Base-by-base conservation (phyloP, 805 yeast species). In the Metschnikowia aberdeeniae region DNA sequence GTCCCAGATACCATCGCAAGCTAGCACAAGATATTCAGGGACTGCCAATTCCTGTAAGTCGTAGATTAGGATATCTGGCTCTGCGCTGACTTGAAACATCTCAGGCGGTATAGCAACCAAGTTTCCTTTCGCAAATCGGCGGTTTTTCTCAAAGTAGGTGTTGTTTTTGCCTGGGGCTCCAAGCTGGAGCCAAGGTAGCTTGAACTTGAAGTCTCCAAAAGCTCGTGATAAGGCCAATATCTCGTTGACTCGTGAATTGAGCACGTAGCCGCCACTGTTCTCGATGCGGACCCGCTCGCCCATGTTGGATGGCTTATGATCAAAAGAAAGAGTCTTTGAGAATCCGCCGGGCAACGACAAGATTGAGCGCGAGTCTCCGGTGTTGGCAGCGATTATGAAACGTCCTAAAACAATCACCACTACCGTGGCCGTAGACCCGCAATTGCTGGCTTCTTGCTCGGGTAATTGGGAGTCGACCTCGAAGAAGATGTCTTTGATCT, bases 311-410 rank as follows among this genome's bases (percentile, higher is more conserved):
- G 76, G 76, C 42, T 71, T 72, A 49, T 72, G 76, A 52, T 72
- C 76, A 53, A 65, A 71, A 22, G 73, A 66, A 9, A 72, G 55
- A 4, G 73, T 75, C 60, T 85, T 85, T 7, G 84, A 68, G 6
- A 58, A 56, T 5, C 59, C 57, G 1, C 88, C 89, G 32, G 67
- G 57, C 14, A 72, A 62, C 10, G 82, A 73, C 36, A 82, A 54
- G 6, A 85, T 76, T 48, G 85, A 76, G 47, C 95, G 69, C 6
- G 90, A 84, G 61, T 86, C 95, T 4, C 95, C 95, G 2, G 86
- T 73, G 55, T 86, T 86, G 12, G 86, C 84, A 10, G 80, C 82
- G 19, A 76, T 72, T 11, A 86, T 65, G 46, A 59, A 67, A 28
- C 59, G 54, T 30, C 62, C 55, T n/a, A 59, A 58, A 6, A 70